These are phyloP conservation scores for Pseudogymnoascus sp. DNA, from an alignment of 2,329 filamentous ascomycete genomes.

Conservation along the genomic window DNA sequence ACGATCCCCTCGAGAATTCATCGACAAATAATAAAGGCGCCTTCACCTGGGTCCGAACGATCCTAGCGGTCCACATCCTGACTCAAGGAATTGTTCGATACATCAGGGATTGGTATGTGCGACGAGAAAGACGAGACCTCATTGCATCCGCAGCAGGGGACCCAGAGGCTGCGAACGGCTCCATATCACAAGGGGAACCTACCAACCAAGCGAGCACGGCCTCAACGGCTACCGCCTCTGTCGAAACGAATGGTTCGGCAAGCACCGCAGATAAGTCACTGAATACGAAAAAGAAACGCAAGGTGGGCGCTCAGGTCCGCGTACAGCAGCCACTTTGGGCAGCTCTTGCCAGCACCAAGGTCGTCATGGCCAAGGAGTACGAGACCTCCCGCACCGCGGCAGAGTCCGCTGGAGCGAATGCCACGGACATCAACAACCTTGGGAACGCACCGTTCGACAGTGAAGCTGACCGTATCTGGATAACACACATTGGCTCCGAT, in stretches of 20 bases:
- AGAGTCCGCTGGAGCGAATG: conserved; percentile 66
- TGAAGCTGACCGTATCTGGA: conserved; percentile 69
- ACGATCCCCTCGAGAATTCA: conserved; percentile 42
- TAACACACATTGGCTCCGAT: conserved; percentile 70
- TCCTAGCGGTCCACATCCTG: conserved; percentile 67
- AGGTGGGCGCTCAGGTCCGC: conserved; percentile 84
- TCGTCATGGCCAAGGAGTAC: conserved; percentile 88
- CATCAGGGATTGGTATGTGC: conserved; percentile 61
- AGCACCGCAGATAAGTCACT: conserved; percentile 37
- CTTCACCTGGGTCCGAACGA: conserved; percentile 60
- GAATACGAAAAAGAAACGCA: conserved; percentile 72
- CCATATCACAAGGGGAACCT: conserved; percentile 9
- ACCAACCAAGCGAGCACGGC: not conserved
- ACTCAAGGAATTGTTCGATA: conserved; percentile 66
- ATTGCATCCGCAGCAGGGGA: conserved; percentile 45
- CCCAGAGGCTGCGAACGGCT: conserved; percentile 53
- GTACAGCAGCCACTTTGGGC: conserved; percentile 92
- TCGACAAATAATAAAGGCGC: conserved; percentile 41
- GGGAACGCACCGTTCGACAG: conserved; percentile 67
- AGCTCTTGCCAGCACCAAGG: conserved; percentile 89
- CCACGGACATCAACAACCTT: conserved; percentile 69
- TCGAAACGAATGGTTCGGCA: conserved; percentile 35
- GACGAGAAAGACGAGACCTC: conserved; percentile 50
- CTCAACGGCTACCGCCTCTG: conserved; percentile 45
- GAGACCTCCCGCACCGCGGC: conserved; percentile 71